phyloP scores from a whole-genome alignment of 2,329 filamentous ascomycete species.

The Aureobasidium pullulans region DNA sequence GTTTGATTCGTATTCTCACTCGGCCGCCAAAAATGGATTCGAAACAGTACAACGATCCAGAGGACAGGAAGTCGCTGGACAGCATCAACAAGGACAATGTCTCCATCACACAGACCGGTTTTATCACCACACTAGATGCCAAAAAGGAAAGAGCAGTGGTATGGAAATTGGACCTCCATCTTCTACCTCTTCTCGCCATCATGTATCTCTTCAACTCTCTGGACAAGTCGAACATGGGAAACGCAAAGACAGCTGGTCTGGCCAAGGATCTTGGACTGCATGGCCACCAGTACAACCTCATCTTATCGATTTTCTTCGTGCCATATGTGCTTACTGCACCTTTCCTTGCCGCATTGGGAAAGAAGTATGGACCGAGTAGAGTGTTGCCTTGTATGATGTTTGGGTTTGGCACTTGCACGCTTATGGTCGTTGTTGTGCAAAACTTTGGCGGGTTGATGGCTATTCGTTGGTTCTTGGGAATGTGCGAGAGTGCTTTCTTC shows the following conservation, averaged over 20 bases:
- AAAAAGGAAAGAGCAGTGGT: constrained; percentile 43
- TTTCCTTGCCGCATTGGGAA: constrained; percentile 58
- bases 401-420: constrained; percentile 57
- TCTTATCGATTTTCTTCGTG: constrained; percentile 66
- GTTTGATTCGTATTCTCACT: background rate
- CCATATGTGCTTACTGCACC: constrained; percentile 66
- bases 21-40: background rate
- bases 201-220: constrained; percentile 54
- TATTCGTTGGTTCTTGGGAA: constrained; percentile 61
- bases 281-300: constrained; percentile 59
- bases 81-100: constrained; percentile 5
- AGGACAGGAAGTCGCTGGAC: background rate
- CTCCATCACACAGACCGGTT: constrained; percentile 9
- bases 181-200: constrained; percentile 51
- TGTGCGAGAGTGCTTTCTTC: constrained; percentile 59
- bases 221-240: constrained; percentile 38
- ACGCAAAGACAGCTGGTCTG: constrained; percentile 39
- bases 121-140: constrained; percentile 31
- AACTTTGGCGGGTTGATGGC: constrained; percentile 62
- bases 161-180: constrained; percentile 47
- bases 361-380: constrained; percentile 57
- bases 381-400: constrained; percentile 64
- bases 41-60: background rate
- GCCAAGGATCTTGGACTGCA: constrained; percentile 52
- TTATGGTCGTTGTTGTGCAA: constrained; percentile 48